Base-by-base conservation (phyloP, 441 rosid genomes). In the Pelargonium cotyledonis region DNA sequence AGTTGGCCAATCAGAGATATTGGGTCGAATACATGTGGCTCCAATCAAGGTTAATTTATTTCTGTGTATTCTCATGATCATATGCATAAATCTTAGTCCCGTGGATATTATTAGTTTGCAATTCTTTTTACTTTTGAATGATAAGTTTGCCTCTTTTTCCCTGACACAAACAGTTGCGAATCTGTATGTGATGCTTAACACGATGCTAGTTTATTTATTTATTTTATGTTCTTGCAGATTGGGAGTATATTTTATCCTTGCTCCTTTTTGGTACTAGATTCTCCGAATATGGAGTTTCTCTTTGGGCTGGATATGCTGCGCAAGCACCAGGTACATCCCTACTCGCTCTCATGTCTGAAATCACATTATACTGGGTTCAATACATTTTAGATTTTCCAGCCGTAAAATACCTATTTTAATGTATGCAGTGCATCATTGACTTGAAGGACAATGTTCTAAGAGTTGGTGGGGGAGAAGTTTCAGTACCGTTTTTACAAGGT, bases 231-330 rank as follows among this genome's bases (percentile, higher is more conserved):
- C 53, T n/a, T 81, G 69, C 75, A 94, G 99, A 91, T 94, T 60
- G 91, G 96, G 43, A 91, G 67, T 79, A 85, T 84, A 74, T 91
- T 91, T 75, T 94, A 91, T 73, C 96, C 95, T 14, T 94, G 99
- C 78, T 85, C 97, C 75, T 94, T 94, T 65, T 72, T 85, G 84
- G 99, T 95, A 23, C 74, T 95, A 87, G 99, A 95, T 79, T 77
- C 99, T 15, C 92, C 97, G 47, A 91, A 91, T 69, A 91, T 91
- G 97, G 99, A 95, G 77, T 95, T 95, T 78, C 88, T 95, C 11
- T 95, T 95, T 68, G 99, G 99, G 71, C 88, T 94, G 69, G 99
- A 94, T 85, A 94, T 94, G 99, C 97, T 94, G 21, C 92, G 97
- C 58, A 94, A 94, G 89, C 99, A 94, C 84, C 99, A 94, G 93